Evolutionary conservation across 2,329 filamentous ascomycete genomes (phyloP).

Genomic region (Fusarium chuoi): DNA sequence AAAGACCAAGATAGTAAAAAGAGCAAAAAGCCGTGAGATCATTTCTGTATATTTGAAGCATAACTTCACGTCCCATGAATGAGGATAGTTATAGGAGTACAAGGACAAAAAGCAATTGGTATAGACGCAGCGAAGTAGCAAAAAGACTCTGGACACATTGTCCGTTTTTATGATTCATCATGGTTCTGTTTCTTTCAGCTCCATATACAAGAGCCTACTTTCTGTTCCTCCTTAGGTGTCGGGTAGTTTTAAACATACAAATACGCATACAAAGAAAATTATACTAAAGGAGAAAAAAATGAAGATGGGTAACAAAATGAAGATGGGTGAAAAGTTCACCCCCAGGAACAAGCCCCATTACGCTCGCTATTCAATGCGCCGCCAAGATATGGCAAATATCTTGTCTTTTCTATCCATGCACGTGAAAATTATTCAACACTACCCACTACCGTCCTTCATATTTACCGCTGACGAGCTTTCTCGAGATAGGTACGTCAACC

Average conservation of each 20-base stretch:
- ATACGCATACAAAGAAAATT: conserved; percentile 28
- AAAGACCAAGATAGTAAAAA: conserved; percentile 53
- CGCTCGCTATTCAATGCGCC: conserved; percentile 47
- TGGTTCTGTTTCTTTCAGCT: conserved; percentile 12
- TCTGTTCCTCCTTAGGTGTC: conserved; percentile 13
- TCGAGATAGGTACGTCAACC: conserved; percentile 72
- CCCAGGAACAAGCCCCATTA: conserved; percentile 33
- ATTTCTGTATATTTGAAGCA: neutral
- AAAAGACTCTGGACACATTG: neutral
- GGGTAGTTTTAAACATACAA: conserved; percentile 2
- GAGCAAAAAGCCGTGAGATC: conserved; percentile 30
- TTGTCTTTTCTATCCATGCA: conserved; percentile 35
- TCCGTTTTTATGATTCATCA: conserved; percentile 25
- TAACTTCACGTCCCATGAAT: neutral
- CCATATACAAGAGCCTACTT: neutral
- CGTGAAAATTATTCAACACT: conserved; percentile 9
- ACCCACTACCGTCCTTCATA: conserved; percentile 68
- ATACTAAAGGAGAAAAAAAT: neutral
- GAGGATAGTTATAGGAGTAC: conserved; percentile 25
- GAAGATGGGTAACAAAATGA: conserved; percentile 23
- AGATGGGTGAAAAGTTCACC: conserved; percentile 34
- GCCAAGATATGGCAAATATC: conserved; percentile 45
- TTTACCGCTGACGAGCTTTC: conserved; percentile 78
- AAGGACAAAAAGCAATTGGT: conserved; percentile 5
- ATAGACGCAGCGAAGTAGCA: conserved; percentile 27